Base-by-base conservation (phyloP, 139 green algal species). In the Ulvella scutata region DNA sequence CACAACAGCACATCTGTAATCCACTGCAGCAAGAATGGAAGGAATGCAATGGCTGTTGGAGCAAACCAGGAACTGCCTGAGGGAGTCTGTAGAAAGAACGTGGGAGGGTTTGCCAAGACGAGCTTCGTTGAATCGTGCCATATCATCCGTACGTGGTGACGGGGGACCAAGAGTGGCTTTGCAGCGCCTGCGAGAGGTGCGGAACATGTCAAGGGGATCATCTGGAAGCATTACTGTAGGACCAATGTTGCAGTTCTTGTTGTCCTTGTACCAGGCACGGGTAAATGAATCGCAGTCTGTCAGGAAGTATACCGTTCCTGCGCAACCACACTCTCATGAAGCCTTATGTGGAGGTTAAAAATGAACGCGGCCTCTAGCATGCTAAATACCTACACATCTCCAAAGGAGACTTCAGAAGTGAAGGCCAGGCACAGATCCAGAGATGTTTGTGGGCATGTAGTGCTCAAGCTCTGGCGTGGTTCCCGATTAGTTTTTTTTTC, bases 61-160 rank as follows among this genome's bases (percentile, higher is more conserved):
- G 9, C 51, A 67, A 13, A 67, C 79, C 72, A 96, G 78, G 80
- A 93, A 96, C 79, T 96, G 83, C 44, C 82, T 76, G 74, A 91
- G 82, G 79, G 89, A 86, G 73, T 84, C 81, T 31, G 79, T 79
- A 28, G 89, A 79, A 37, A 93, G 80, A 75, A 91, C 80, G 76
- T 90, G 83, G 37, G 80, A 79, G 34, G 87, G 83, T 76, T 88
- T 89, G 74, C 90, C 90, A 37, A 96, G 83, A 29, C 85, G 82
- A 17, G 87, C 89, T 82, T 96, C 90, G 3, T 88, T 81, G 79
- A 88, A 93, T 3, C 76, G 80, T 43, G 88, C 88, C 37, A 92
- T 83, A 74, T 88, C 85, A 60, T 90, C 78, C 67, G 61, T 81
- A 74, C 81, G 81, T 79, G 59, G 43, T 29, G 51, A 67, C 33